Base-by-base conservation (phyloP, 495 filamentous ascomycete genomes). In the Wilcoxina mikolae region DNA sequence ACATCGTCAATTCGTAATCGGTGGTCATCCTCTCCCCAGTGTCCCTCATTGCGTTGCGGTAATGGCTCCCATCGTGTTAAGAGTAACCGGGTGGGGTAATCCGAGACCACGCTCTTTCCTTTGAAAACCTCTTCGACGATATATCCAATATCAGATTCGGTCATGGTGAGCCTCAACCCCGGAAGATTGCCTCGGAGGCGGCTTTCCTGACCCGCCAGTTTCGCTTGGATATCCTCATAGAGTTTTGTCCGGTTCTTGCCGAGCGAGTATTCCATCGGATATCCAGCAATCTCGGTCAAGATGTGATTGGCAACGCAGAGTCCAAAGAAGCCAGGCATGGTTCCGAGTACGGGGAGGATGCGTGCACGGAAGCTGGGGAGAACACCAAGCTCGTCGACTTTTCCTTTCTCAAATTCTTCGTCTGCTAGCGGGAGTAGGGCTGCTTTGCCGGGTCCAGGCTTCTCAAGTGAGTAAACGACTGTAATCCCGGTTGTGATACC, bases 251-350 rank as follows among this genome's bases (percentile, higher is more conserved):
- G 73, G 18, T 76, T 78, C 68, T 95, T 96, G n/a, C 76, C 78
- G 1, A 79, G 74, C 3, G 80, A 73, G 62, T 93, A 91, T 50
- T 95, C 87, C 54, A 80, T 78, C 0, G 90, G 93, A 63, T 96
- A 96, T 23, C 78, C 83, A 1, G 87, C 74, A n/a, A 95, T 76
- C 38, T 81, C 78, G 57, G 91, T 75, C 55, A 96, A 86, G 33
- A 96, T 78, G 59, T 95, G 85, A 65, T 95, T 99, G 1, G 91
- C 91, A 24, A 83, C 75, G 1, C 80, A 82, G 54, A 93, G 85
- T 12, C 91, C 91, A 70, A 99, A 99, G 0, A 95, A 78, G 1
- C 90, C 89, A 1, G 91, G 91, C 88, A 99, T 95, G 0, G 91
- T 96, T 2, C 91, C 91, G 17, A 99, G 69, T 0, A 99, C 91